Conservation (phyloP, 164 flowering plant genomes). For the Stephania japonica region DNA sequence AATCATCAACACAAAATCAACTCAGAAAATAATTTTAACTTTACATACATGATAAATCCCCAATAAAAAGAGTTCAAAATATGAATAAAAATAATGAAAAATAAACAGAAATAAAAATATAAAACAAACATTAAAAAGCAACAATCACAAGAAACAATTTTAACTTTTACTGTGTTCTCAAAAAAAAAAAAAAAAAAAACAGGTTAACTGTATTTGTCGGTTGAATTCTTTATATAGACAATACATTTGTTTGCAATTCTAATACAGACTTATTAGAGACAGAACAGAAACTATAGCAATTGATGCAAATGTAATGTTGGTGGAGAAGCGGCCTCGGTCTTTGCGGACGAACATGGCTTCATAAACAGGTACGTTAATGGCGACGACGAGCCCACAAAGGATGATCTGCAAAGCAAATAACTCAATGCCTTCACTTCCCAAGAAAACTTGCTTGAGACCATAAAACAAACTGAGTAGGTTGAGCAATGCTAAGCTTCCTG, state of each 20-base stretch:
- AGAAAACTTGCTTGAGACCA: slow-evolving; percentile 16
- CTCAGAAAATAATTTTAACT: too few relatives aligned
- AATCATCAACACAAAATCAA: too few relatives aligned
- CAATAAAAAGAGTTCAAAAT: too few relatives aligned
- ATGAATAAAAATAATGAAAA: too few relatives aligned
- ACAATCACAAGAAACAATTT: too few relatives aligned
- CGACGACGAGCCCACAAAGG: slow-evolving; percentile 18
- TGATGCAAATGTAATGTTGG: slow-evolving; percentile 16
- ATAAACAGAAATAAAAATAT: too few relatives aligned
- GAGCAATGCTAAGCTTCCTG: slow-evolving; percentile 22
- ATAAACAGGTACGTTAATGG: slow-evolving; percentile 24
- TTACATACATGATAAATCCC: too few relatives aligned
- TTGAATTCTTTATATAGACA: too few relatives aligned
- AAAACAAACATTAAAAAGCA: too few relatives aligned
- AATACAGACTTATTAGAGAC: slow-evolving; percentile 13
- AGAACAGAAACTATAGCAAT: slow-evolving; percentile 13
- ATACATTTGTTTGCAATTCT: background rate
- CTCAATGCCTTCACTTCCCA: slow-evolving; percentile 11
- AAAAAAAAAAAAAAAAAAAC: too few relatives aligned
- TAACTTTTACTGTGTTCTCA: too few relatives aligned
- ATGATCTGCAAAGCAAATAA: slow-evolving; percentile 17
- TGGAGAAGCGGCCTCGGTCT: slow-evolving; percentile 25
- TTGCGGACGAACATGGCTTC: slow-evolving; percentile 26
- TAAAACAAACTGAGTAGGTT: slow-evolving; percentile 18
- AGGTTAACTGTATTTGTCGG: too few relatives aligned